phyloP scores from a whole-genome alignment of 345 rosid species.

The Syzygium aromaticum region DNA sequence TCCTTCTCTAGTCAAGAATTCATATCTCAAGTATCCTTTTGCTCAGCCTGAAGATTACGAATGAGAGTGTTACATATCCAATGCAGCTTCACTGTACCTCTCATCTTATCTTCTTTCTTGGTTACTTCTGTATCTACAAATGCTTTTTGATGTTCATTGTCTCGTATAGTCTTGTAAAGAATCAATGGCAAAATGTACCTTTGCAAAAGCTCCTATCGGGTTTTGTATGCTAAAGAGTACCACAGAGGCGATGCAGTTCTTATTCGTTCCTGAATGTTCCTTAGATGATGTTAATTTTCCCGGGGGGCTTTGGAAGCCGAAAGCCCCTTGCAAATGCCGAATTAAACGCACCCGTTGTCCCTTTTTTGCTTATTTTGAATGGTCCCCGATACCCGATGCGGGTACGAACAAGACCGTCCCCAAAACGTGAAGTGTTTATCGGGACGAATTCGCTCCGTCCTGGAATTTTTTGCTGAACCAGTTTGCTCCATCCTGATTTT shows the following conservation, averaged over 20 bases:
- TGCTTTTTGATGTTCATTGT: not conserved
- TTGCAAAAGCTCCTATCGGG: not conserved
- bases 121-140: not conserved
- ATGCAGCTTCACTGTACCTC: not conserved
- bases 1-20: slow-evolving; percentile 42
- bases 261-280: not conserved
- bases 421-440: not conserved
- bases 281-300: not conserved
- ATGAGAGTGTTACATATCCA: not conserved
- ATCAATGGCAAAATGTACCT: not conserved
- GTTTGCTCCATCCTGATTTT: not conserved
- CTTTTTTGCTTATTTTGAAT: not conserved
- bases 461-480: not conserved
- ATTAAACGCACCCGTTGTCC: not conserved
- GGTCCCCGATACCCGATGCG: not conserved
- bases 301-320: too few relatives aligned
- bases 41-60: slow-evolving; percentile 77
- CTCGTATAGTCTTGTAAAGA: not conserved
- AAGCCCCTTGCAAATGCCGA: too few relatives aligned
- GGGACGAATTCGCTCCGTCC: not conserved
- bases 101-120: not conserved
- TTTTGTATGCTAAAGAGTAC: not conserved
- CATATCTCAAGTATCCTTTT: slow-evolving; percentile 51
- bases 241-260: not conserved
- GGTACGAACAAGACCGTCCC: not conserved